Evolutionary conservation across 192 early-diverging fungal genomes (phyloP).

Genomic region (Pecoramyces ruminantium): DNA sequence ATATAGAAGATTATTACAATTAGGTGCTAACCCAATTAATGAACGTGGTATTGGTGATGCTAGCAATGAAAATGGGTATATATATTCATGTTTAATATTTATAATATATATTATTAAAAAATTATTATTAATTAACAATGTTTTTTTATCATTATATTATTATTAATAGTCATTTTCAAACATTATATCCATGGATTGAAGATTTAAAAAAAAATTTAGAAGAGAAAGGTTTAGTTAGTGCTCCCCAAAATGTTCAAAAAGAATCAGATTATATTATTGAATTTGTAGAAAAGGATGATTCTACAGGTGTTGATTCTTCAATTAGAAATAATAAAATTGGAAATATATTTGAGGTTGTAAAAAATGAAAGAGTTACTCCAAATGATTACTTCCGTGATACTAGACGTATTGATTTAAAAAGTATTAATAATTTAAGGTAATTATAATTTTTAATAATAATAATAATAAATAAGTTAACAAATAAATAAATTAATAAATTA

Average conservation of each 20-base stretch:
- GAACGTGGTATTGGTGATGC: conserved; percentile 80
- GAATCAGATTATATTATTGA: neutral
- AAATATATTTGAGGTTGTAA: neutral
- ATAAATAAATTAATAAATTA: too few species aligned
- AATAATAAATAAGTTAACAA: too few species aligned
- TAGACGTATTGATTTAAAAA: neutral
- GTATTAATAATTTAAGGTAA: neutral
- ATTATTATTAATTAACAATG: neutral
- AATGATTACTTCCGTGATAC: neutral
- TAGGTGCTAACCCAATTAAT: conserved; percentile 59
- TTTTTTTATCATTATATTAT: neutral
- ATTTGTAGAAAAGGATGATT: neutral
- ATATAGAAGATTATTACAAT: conserved; percentile 60
- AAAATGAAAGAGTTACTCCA: neutral
- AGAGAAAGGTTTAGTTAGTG: neutral
- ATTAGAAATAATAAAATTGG: neutral
- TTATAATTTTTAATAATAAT: neutral
- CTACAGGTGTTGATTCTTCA: neutral
- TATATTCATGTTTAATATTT: neutral
- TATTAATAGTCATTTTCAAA: conserved; percentile 10
- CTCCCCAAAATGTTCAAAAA: neutral
- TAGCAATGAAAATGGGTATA: conserved; percentile 80
- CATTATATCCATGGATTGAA: conserved; percentile 64
- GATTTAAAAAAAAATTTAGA: neutral
- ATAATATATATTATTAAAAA: neutral